Conservation (phyloP, 129 eudicot genomes). For the Logfia minima region DNA sequence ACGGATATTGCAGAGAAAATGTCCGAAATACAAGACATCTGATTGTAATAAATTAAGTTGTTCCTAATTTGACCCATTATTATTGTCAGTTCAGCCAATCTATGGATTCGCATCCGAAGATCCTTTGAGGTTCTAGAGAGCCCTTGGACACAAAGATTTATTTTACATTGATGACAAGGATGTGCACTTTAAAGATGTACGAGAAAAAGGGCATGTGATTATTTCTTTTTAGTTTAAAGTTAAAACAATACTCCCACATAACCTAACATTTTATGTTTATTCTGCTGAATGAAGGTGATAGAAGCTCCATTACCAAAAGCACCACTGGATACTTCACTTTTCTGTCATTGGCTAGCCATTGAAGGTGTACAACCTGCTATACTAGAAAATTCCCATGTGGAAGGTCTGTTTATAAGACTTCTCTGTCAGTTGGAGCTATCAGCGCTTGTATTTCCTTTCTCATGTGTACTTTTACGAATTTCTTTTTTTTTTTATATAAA, state of each 20-base stretch:
- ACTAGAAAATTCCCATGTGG: slow-evolving; percentile 69
- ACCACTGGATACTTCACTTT: slow-evolving; percentile 61
- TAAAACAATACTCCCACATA: slow-evolving; percentile 3
- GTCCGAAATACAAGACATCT: slow-evolving; percentile 23
- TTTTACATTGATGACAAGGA: slow-evolving; percentile 72
- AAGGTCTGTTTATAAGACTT: slow-evolving; percentile 44
- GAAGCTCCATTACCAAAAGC: slow-evolving; percentile 86
- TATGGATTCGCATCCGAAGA: slow-evolving; percentile 74
- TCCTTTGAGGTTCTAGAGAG: slow-evolving; percentile 66
- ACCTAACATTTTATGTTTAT: slow-evolving; percentile 8
- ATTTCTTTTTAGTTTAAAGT: neutral
- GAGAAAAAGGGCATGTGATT: slow-evolving; percentile 14
- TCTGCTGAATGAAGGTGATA: slow-evolving; percentile 41
- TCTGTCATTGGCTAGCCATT: slow-evolving; percentile 73
- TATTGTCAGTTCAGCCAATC: slow-evolving; percentile 52
- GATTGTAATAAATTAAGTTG: neutral
- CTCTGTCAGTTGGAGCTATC: neutral
- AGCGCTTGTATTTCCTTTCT: neutral
- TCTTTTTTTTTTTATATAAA: neutral
- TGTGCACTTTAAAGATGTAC: slow-evolving; percentile 66
- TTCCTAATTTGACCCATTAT: slow-evolving; percentile 27
- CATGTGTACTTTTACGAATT: too few relatives aligned
- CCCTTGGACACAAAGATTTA: slow-evolving; percentile 69
- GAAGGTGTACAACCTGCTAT: slow-evolving; percentile 81
- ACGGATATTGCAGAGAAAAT: slow-evolving; percentile 7